A percentile compares a stretch with the other conserved stretches of the same genome.
Conservation (phyloP, 345 rosid genomes). For the Brassica napus region DNA sequence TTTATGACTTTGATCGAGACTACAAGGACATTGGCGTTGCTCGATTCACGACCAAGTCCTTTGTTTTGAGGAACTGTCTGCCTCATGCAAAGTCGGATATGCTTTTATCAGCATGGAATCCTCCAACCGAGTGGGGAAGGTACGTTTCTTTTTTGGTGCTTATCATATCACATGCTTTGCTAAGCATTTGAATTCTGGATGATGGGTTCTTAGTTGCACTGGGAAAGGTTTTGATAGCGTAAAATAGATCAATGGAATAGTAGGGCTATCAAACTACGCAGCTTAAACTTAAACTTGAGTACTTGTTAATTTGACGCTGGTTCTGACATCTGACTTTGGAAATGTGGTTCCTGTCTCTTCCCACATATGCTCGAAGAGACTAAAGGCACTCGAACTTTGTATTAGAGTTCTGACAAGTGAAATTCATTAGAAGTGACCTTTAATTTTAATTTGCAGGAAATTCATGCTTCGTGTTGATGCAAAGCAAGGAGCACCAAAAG, state of each 20-base stretch:
- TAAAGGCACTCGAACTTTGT: background rate
- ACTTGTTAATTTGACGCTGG: background rate
- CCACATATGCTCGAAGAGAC: background rate
- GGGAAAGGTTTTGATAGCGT: conserved; percentile 20
- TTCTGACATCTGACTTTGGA: conserved; percentile 13
- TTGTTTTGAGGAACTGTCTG: conserved; percentile 86
- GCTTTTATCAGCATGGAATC: conserved; percentile 96
- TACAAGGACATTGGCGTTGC: conserved; percentile 96
- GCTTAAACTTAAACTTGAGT: conserved; percentile 8
- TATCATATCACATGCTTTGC: conserved; percentile 11
- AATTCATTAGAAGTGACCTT: background rate
- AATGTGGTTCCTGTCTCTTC: background rate
- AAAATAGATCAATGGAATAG: background rate
- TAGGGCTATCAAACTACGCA: background rate
- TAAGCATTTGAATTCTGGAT: background rate
- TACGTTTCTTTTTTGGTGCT: conserved; percentile 34
- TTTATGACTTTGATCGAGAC: conserved; percentile 96
- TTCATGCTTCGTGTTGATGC: conserved; percentile 93
- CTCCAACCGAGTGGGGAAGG: conserved; percentile 99
- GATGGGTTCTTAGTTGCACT: conserved; percentile 11
- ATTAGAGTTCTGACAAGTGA: background rate
- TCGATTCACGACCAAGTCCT: conserved; percentile 76
- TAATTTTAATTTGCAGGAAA: conserved; percentile 55
- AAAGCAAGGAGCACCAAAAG: conserved; percentile 90
- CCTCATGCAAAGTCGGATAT: conserved; percentile 80